Evolutionary conservation across 192 early-diverging fungal genomes (phyloP).

Genomic region (Rhizophagus prolifer): DNA sequence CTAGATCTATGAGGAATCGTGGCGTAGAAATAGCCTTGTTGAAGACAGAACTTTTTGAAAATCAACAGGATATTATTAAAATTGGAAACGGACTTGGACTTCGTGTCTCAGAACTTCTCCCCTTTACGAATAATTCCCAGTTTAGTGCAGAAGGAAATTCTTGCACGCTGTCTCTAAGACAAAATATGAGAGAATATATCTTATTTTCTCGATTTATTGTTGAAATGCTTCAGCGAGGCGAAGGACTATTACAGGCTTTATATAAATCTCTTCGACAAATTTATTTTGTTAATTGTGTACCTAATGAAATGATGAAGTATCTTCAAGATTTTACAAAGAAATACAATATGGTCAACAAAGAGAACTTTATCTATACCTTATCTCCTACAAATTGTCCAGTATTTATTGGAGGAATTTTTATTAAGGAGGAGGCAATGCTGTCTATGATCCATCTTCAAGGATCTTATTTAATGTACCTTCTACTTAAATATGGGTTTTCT

Average conservation of each 20-base stretch:
- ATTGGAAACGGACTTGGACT: conserved; percentile 50
- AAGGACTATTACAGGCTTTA: conserved; percentile 41
- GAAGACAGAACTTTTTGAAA: conserved; percentile 50
- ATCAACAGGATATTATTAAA: conserved; percentile 47
- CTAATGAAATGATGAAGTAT: not conserved
- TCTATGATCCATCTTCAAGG: conserved; percentile 54
- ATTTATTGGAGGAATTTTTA: conserved; percentile 50
- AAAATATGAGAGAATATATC: conserved; percentile 49
- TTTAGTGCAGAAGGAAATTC: conserved; percentile 37
- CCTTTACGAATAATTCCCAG: conserved; percentile 43
- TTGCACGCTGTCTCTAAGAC: conserved; percentile 20
- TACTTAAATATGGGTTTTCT: conserved; percentile 34
- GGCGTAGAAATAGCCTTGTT: conserved; percentile 87
- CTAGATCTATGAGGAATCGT: conserved; percentile 96
- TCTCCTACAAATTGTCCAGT: conserved; percentile 47
- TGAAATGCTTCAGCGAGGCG: conserved; percentile 55
- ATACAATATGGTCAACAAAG: not conserved
- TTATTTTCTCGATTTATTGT: conserved; percentile 44
- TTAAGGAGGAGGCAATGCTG: conserved; percentile 56
- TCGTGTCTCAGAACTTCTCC: conserved; percentile 41
- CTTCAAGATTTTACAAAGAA: not conserved
- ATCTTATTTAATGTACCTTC: conserved; percentile 49
- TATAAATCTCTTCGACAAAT: conserved; percentile 26
- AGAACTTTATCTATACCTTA: conserved; percentile 27
- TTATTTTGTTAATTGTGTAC: conserved; percentile 24